phyloP scores from a whole-genome alignment of 1,284 basidiomycete species.

The Rhodotorula sp. region DNA sequence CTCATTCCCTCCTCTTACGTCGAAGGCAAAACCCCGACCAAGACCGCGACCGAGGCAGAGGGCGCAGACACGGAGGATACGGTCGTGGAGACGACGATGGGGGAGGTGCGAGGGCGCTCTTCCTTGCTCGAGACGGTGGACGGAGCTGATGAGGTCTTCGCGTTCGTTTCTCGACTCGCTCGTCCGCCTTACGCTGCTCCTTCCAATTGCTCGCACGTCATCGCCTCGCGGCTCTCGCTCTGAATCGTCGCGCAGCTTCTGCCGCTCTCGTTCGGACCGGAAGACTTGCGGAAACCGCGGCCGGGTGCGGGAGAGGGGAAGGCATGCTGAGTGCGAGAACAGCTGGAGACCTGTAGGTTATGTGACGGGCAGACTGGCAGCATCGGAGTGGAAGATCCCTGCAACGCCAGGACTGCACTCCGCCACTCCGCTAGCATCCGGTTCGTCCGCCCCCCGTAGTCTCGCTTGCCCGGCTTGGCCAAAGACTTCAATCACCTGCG shows the following conservation, averaged over 20 bases:
- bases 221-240: background rate
- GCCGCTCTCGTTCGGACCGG: conserved; percentile 32
- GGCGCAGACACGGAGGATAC: conserved; percentile 11
- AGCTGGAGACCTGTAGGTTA: too few species aligned
- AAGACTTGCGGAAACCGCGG: conserved; percentile 25
- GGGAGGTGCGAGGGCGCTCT: conserved; percentile 17
- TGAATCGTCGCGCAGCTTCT: conserved; percentile 11
- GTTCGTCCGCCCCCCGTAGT: too few species aligned
- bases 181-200: background rate
- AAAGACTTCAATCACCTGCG: too few species aligned
- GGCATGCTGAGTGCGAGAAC: too few species aligned
- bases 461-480: too few species aligned
- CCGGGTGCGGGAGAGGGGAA: background rate
- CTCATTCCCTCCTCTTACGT: conserved; percentile 29
- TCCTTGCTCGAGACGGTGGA: background rate
- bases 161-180: background rate
- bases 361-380: too few species aligned
- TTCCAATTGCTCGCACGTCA: too few species aligned
- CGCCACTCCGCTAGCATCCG: too few species aligned
- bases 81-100: conserved; percentile 26
- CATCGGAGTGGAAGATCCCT: too few species aligned
- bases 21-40: conserved; percentile 1
- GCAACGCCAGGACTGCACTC: too few species aligned
- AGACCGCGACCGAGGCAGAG: conserved; percentile 13
- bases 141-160: background rate